A percentile compares a stretch with the other conserved stretches of the same genome.
Conservation (phyloP, 331 rosid species). For the Pyrus hybrid region DNA sequence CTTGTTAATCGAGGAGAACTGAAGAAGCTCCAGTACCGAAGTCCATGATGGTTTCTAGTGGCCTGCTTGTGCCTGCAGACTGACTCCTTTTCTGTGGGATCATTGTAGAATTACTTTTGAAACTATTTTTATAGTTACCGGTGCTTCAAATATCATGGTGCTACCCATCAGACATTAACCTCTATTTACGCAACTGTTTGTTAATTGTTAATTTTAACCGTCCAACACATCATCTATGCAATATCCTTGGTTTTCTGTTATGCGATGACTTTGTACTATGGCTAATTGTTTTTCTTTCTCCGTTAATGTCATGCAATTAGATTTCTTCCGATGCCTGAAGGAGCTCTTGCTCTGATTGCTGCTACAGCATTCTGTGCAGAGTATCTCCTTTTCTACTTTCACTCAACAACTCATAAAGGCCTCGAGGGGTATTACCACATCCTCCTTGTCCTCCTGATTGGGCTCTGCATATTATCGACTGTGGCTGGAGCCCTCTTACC, state of each 20-base stretch:
- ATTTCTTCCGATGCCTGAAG: constrained; percentile 65
- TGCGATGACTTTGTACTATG: neutral
- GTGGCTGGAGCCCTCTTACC: constrained; percentile 64
- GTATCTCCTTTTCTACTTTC: constrained; percentile 85
- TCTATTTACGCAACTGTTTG: too few species aligned
- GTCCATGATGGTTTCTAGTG: neutral
- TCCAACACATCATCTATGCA: neutral
- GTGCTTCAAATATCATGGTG: neutral
- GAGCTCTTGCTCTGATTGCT: constrained; percentile 67
- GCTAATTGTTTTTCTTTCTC: constrained; percentile 7
- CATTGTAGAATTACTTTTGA: neutral
- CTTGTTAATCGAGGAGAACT: neutral
- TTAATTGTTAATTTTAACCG: neutral
- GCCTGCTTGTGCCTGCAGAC: neutral
- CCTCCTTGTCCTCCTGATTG: constrained; percentile 67
- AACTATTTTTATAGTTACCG: too few species aligned
- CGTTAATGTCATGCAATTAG: constrained; percentile 25
- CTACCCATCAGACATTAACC: too few species aligned
- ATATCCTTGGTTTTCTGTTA: too few species aligned
- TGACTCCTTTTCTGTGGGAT: neutral
- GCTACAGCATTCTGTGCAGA: constrained; percentile 82
- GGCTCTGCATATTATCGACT: constrained; percentile 62
- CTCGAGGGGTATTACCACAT: constrained; percentile 88
- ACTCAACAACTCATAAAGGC: constrained; percentile 87
- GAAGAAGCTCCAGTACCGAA: neutral